Evolutionary conservation across 306 rosid species (phyloP).

Genomic region (Prunus dulcis): DNA sequence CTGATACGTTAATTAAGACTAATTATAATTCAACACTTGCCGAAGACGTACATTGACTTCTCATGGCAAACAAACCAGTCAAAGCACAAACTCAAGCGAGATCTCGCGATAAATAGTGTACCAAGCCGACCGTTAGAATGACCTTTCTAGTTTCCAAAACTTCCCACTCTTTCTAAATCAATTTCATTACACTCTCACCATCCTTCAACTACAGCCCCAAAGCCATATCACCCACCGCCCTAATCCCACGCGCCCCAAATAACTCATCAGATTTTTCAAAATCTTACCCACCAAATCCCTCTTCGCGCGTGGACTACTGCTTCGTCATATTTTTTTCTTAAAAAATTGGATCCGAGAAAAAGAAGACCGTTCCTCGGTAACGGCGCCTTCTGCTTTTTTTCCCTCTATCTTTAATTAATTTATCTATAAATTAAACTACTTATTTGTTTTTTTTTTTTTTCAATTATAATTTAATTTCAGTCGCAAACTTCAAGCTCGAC

Average conservation of each 20-base stretch:
- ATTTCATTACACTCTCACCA: neutral
- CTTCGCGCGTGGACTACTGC: neutral
- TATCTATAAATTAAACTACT: neutral
- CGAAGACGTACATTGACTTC: neutral
- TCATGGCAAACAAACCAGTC: neutral
- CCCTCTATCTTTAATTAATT: neutral
- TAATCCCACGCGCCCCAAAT: neutral
- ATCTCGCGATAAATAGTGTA: neutral
- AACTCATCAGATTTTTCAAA: neutral
- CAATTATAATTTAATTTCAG: neutral
- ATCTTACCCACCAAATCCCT: neutral
- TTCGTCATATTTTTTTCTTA: neutral
- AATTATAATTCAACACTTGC: too few species aligned
- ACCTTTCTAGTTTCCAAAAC: neutral
- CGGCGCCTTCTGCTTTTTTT: conserved; percentile 30
- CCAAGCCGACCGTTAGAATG: conserved; percentile 30
- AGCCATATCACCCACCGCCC: neutral
- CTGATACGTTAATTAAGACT: too few species aligned
- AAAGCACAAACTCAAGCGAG: neutral
- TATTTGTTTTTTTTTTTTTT: neutral
- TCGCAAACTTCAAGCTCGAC: conserved; percentile 11
- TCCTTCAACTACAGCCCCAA: neutral
- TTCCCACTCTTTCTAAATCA: conserved; percentile 6
- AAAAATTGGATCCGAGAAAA: conserved; percentile 33
- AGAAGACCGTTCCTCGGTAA: conserved; percentile 90